Evolutionary conservation across 129 eudicot genomes (phyloP).

Genomic region (Centella asiatica): DNA sequence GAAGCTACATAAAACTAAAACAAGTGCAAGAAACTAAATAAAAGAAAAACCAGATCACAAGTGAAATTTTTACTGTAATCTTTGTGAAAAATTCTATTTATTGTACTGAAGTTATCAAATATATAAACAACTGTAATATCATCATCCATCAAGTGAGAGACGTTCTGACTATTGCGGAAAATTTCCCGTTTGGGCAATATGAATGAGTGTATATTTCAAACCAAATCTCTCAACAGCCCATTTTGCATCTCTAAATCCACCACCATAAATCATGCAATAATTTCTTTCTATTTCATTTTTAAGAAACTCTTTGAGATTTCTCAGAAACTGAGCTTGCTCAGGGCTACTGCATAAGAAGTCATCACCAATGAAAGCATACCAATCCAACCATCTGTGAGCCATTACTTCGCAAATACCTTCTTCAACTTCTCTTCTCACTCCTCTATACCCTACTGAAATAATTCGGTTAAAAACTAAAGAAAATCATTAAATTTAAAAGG

Average conservation of each 20-base stretch:
- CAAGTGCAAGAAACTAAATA: too few relatives aligned
- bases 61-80: too few relatives aligned
- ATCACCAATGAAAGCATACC: not conserved
- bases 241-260: slow-evolving; percentile 11
- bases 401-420: slow-evolving; percentile 11
- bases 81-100: too few relatives aligned
- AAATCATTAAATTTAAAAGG: not conserved
- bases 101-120: too few relatives aligned
- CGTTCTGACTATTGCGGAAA: not conserved
- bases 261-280: not conserved
- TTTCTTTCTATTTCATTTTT: not conserved
- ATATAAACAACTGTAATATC: too few relatives aligned
- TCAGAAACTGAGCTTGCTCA: slow-evolving; percentile 3
- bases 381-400: slow-evolving; percentile 11
- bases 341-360: not conserved
- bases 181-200: not conserved
- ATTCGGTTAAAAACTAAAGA: not conserved
- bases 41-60: too few relatives aligned
- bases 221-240: slow-evolving; percentile 11
- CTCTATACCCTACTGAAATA: not conserved
- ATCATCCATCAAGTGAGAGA: too few relatives aligned
- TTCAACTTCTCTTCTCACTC: not conserved
- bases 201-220: not conserved
- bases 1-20: too few relatives aligned
- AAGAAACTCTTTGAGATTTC: not conserved